These are phyloP conservation scores for Rhizoclosmatium sp. DNA, from an alignment of 192 early-diverging fungal genomes.

Conservation along the genomic window DNA sequence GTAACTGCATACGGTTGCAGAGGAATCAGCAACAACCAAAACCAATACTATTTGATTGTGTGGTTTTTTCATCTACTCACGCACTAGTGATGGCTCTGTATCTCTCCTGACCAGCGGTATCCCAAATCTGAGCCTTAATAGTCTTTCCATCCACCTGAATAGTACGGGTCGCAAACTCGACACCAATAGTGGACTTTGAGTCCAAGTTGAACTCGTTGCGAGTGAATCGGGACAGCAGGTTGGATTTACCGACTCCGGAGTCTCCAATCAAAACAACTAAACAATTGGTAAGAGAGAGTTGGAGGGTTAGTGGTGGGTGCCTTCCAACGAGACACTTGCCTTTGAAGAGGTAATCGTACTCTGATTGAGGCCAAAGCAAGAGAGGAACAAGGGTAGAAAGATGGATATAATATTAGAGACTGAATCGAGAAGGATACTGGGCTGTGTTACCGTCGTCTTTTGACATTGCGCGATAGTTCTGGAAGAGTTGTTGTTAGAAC, in stretches of 20 bases:
- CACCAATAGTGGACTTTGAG: conserved; percentile 99
- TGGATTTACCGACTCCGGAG: conserved; percentile 98
- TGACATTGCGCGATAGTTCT: conserved; percentile 15
- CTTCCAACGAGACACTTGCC: conserved; percentile 28
- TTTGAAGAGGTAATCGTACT: conserved; percentile 57
- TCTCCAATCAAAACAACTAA: conserved; percentile 79
- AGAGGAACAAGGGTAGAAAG: not conserved
- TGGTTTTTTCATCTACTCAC: conserved; percentile 42
- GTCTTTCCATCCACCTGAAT: conserved; percentile 97
- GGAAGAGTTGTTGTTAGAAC: not conserved
- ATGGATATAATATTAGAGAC: not conserved
- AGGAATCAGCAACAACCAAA: not conserved
- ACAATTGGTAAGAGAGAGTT: not conserved
- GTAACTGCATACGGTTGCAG: conserved; percentile 27
- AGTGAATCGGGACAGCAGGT: conserved; percentile 95
- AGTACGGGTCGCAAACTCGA: conserved; percentile 96
- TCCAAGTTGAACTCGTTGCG: conserved; percentile 98
- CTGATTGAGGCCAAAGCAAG: not conserved
- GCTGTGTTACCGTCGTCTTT: conserved; percentile 29
- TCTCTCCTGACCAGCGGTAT: conserved; percentile 88
- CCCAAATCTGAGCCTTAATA: conserved; percentile 99
- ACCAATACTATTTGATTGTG: no score
- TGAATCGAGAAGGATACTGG: not conserved
- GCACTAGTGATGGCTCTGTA: conserved; percentile 64
- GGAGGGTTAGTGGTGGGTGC: not conserved